A percentile compares a stretch with the other conserved stretches of the same genome.
Evolutionary conservation across 345 rosid species (phyloP).

Genomic region (Gynandropsis gynandra): DNA sequence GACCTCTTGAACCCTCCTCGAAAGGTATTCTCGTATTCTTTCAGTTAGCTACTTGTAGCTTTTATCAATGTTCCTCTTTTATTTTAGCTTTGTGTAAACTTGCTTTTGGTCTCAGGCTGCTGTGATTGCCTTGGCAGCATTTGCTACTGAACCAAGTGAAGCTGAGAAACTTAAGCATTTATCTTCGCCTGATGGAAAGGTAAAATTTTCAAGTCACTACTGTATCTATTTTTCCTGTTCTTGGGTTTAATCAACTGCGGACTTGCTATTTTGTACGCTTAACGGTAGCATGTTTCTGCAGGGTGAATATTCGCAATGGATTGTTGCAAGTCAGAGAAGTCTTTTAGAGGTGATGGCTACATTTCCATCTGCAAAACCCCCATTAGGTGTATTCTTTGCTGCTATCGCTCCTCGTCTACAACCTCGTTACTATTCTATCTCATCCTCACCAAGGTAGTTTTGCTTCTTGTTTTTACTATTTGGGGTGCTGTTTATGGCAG

Average conservation of each 20-base stretch:
- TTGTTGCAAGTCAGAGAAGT: slow-evolving; percentile 80
- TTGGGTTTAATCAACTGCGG: neutral
- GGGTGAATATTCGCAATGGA: slow-evolving; percentile 93
- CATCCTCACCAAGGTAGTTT: slow-evolving; percentile 82
- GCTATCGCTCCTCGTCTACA: slow-evolving; percentile 81
- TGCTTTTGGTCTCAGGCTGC: slow-evolving; percentile 49
- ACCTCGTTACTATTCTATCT: slow-evolving; percentile 90
- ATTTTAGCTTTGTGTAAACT: neutral
- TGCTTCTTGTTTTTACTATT: neutral
- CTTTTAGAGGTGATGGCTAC: slow-evolving; percentile 91
- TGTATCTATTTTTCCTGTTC: slow-evolving; percentile 1
- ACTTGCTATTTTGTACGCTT: neutral
- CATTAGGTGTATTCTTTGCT: slow-evolving; percentile 94
- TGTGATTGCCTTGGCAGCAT: slow-evolving; percentile 80
- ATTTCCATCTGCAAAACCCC: slow-evolving; percentile 84
- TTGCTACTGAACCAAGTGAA: slow-evolving; percentile 80
- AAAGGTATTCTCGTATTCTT: slow-evolving; percentile 42
- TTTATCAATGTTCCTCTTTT: slow-evolving; percentile 8
- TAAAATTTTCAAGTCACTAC: slow-evolving; percentile 20
- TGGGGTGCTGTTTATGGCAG: slow-evolving; percentile 2
- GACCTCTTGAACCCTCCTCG: slow-evolving; percentile 78
- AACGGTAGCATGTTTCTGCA: slow-evolving; percentile 16
- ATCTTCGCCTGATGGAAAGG: slow-evolving; percentile 70
- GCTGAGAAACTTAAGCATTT: slow-evolving; percentile 50
- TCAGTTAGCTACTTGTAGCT: neutral